These are phyloP conservation scores for Alternaria sp. DNA, from an alignment of 2,329 filamentous ascomycete genomes.

Conservation along the genomic window DNA sequence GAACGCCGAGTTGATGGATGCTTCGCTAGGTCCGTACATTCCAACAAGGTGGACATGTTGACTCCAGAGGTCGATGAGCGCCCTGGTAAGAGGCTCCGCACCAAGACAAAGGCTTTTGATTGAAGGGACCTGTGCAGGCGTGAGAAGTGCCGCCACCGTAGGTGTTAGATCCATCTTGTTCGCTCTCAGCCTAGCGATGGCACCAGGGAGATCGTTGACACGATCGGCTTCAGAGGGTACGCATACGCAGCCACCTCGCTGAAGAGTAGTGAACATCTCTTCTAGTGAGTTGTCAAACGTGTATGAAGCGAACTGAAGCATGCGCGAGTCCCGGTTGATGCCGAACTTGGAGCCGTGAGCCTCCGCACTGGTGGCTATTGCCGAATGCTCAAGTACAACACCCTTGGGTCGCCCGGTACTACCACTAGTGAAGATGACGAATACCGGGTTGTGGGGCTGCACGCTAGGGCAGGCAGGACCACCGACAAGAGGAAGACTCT, in stretches of 20 bases:
- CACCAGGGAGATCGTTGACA: conserved; percentile 58
- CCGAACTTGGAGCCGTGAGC: conserved; percentile 38
- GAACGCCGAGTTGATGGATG: conserved; percentile 41
- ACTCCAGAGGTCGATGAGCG: conserved; percentile 38
- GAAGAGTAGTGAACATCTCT: conserved; percentile 62
- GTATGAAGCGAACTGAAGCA: conserved; percentile 54
- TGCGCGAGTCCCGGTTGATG: conserved; percentile 31
- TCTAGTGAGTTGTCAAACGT: conserved; percentile 63
- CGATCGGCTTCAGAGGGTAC: conserved; percentile 62
- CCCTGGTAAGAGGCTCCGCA: conserved; percentile 52
- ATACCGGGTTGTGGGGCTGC: conserved; percentile 33
- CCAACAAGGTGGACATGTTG: conserved; percentile 30
- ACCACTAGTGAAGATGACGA: conserved; percentile 44
- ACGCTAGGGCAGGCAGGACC: conserved; percentile 28
- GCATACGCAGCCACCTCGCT: conserved; percentile 58
- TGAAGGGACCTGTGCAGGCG: conserved; percentile 52
- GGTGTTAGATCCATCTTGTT: conserved; percentile 61
- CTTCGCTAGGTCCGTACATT: conserved; percentile 43
- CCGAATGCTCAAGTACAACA: conserved; percentile 41
- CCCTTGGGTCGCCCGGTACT: conserved; percentile 44
- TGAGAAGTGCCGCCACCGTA: conserved; percentile 59
- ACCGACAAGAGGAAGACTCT: conserved; percentile 33
- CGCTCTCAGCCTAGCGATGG: conserved; percentile 37
- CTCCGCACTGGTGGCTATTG: conserved; percentile 40
- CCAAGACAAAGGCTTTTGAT: conserved; percentile 53